Evolutionary conservation across 202 grass and related monocot species (phyloP), one percentile per base, ranked within the genome.

Genomic region (Brachypodium distachyon): DNA sequence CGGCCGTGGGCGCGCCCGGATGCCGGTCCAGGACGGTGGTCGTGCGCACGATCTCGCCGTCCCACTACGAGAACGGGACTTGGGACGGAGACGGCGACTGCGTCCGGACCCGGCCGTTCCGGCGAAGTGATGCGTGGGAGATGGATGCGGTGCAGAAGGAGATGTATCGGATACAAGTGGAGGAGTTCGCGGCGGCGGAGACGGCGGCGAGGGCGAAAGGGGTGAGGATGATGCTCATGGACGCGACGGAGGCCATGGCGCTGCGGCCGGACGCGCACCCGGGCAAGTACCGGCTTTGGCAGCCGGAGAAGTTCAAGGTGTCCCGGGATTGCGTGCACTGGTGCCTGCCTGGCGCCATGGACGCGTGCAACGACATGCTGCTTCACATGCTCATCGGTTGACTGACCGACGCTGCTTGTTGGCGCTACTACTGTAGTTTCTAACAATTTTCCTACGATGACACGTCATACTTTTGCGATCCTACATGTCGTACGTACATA

Each of bases 291-390:
- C 29, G 79, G 6, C 69, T 83, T 59, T 62, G 39, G 59, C 19
- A 76, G 40, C 37, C 41, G 4, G 81, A 84, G n/a, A 70, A 77
- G 34, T 72, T 85, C 16, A 82, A 42, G 0, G 41, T 91, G 66
- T 59, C 59, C 2, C 83, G 83, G 0, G 88, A 91, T 19, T 91
- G 90, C n/a, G 38, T 94, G 61, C 92, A 94, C 65, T 94, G 92
- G 92, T 96, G 93, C 87, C 43, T 96, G 55, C 93, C 93, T 0
- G 93, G 85, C 4, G 79, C 69, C 0, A 80, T 89, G 5, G 90
- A 93, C 27, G 54, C 67, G 16, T 93, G 87, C 38, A 93, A 93
- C 9, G 77, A 87, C 70, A 81, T 93, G 37, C 37, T 89, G 1
- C 68, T 73, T 61, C 53, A 88, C 26, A 47, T 84, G 31, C 33